Evolutionary conservation across 1,284 basidiomycete genomes (phyloP).

Genomic region (Puccinia novopanici): DNA sequence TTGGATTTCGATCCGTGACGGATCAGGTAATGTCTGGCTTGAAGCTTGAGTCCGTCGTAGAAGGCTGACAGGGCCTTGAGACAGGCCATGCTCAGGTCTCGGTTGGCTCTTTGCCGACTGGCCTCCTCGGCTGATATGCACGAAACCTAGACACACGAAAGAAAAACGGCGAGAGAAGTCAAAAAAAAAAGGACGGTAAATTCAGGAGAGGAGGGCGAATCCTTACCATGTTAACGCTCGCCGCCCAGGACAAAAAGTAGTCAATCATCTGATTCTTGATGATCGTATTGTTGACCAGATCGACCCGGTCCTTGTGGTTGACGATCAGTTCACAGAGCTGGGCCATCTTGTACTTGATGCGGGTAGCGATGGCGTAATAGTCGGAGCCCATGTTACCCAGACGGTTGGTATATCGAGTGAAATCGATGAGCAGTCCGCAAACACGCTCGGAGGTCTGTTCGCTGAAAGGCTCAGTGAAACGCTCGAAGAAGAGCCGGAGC

Average conservation of each 20-base stretch:
- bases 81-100: conserved; percentile 72
- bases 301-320: conserved; percentile 67
- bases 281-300: conserved; percentile 58
- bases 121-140: conserved; percentile 50
- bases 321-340: conserved; percentile 71
- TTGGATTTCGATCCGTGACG: background rate
- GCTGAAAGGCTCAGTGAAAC: conserved; percentile 66
- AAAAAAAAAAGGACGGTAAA: background rate
- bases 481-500: conserved; percentile 74
- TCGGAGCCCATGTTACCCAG: conserved; percentile 27
- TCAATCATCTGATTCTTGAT: conserved; percentile 51
- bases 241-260: conserved; percentile 47
- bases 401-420: conserved; percentile 47
- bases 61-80: conserved; percentile 72
- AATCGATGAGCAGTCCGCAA: conserved; percentile 37
- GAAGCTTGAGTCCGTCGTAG: conserved; percentile 74
- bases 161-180: background rate
- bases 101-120: conserved; percentile 78
- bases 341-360: conserved; percentile 76
- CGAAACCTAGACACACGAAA: conserved; percentile 24
- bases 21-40: conserved; percentile 63
- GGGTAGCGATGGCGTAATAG: conserved; percentile 53
- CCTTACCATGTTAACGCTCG: conserved; percentile 35
- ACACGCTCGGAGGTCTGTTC: conserved; percentile 64
- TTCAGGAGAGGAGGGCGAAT: background rate